Percentiles rank a stretch among this genome's conserved stretches.
Evolutionary conservation across 768 basidiomycete species (phyloP).

Genomic region (Lactarius hengduanensis): DNA sequence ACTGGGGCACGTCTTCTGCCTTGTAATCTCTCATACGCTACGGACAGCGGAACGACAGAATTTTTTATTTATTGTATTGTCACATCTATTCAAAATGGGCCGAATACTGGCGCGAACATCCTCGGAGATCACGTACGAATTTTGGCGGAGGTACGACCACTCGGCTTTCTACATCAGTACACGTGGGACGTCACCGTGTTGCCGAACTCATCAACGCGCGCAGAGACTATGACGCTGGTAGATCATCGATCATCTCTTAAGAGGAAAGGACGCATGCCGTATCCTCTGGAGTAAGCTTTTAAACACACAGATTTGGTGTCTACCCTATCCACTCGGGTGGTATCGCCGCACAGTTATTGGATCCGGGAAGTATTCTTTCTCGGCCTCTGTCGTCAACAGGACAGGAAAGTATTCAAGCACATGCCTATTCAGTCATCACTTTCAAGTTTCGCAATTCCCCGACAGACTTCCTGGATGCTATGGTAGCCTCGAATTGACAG

Average conservation of each 20-base stretch:
- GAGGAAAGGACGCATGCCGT: not conserved
- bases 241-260: not conserved
- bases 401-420: too few relatives aligned
- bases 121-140: slow-evolving; percentile 11
- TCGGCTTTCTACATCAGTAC: not conserved
- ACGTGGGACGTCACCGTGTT: not conserved
- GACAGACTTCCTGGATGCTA: not conserved
- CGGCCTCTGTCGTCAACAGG: too few relatives aligned
- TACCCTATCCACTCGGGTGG: not conserved
- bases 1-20: not conserved
- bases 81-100: not conserved
- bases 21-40: not conserved
- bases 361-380: too few relatives aligned
- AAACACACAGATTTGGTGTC: too few relatives aligned
- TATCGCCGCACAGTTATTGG: not conserved
- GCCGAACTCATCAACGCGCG: not conserved
- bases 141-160: not conserved
- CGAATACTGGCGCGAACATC: not conserved
- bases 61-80: slow-evolving; percentile 11
- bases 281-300: not conserved
- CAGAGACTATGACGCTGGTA: not conserved
- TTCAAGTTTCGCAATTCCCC: not conserved
- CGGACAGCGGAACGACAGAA: not conserved
- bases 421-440: too few relatives aligned
- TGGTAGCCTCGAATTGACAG: not conserved